Percentiles rank a stretch among this genome's conserved stretches.
Evolutionary conservation across 2,329 filamentous ascomycete genomes (phyloP).

Genomic region (Trichoderma breve): DNA sequence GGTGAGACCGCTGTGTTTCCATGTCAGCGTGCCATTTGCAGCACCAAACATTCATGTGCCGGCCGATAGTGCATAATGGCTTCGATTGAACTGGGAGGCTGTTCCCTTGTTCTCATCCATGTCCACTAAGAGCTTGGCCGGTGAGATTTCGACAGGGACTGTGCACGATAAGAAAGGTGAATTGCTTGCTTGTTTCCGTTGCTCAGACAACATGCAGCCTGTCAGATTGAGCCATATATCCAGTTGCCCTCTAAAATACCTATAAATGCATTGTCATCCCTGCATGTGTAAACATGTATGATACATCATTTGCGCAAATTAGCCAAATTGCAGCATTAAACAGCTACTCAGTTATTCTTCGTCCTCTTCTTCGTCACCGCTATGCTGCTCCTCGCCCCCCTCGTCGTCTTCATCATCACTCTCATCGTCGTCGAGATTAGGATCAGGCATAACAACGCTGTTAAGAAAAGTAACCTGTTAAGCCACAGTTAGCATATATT

Average conservation of each 20-base stretch:
- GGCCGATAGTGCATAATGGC: background rate
- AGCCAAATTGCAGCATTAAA: background rate
- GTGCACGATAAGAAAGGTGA: background rate
- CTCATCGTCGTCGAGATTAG: conserved; percentile 43
- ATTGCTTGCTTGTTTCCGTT: background rate
- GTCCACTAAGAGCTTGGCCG: background rate
- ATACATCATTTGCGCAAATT: background rate
- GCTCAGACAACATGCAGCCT: background rate
- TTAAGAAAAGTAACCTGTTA: conserved; percentile 69
- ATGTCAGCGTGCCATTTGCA: background rate
- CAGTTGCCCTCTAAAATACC: background rate
- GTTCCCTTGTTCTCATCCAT: background rate
- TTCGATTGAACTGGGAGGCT: background rate
- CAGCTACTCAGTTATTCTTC: background rate
- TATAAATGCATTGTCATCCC: background rate
- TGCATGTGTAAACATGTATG: background rate
- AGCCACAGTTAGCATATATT: background rate
- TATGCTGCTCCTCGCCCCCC: conserved; percentile 18
- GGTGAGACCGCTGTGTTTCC: background rate
- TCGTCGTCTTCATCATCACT: conserved; percentile 37
- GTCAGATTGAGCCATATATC: background rate
- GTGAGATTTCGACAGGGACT: background rate
- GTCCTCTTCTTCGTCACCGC: background rate
- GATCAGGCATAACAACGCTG: conserved; percentile 70
- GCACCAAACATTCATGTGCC: background rate